Evolutionary conservation across 805 yeast genomes (phyloP), one percentile per base, ranked within the genome.

Genomic region (Brettanomyces naardenensis): DNA sequence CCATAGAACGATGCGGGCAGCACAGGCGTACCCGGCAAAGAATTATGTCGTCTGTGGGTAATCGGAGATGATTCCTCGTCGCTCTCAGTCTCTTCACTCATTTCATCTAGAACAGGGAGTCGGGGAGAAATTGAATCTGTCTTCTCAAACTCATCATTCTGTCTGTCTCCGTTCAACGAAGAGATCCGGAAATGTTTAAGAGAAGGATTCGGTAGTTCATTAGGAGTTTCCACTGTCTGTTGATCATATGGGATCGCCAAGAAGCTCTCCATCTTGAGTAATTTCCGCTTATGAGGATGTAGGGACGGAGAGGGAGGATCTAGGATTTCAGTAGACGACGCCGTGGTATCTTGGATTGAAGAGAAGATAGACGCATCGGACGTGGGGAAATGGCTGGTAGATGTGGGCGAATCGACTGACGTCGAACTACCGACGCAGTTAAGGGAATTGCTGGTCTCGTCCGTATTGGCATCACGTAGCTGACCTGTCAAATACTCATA

Each of bases 401-500:
- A 23, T 7, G 26, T 11, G 7, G 26, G 26, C 10, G 11, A 11
- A 11, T 23, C 26, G 11, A 7, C 11, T 9, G 26, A 7, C 7
- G 7, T 11, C 11, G 7, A 7, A 23, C 26, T 23, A 23, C 11
- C 11, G 26, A 23, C 11, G 10, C 7, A 7, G 11, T 23, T 23
- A 23, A 9, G 10, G 11, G 10, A 7, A 23, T 23, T 31, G n/a
- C 15, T 19, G 18, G 6, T n/a, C 14, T 20, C 17, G 9, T 17
- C 33, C 33, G 44, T 44, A 33, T 53, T 54, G 3, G 54, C 51
- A 5, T 47, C 31, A 19, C 32, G 31, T 9, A 53, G 38, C 37
- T 55, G 61, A 13, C 47, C 47, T n/a, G 38, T 53, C 7, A 68
- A 39, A 38, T 62, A 65, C 14, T 55, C 52, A 40, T 56, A 68